Evolutionary conservation across 306 rosid genomes (phyloP).

Genomic region (Cyamopsis tetragonoloba): DNA sequence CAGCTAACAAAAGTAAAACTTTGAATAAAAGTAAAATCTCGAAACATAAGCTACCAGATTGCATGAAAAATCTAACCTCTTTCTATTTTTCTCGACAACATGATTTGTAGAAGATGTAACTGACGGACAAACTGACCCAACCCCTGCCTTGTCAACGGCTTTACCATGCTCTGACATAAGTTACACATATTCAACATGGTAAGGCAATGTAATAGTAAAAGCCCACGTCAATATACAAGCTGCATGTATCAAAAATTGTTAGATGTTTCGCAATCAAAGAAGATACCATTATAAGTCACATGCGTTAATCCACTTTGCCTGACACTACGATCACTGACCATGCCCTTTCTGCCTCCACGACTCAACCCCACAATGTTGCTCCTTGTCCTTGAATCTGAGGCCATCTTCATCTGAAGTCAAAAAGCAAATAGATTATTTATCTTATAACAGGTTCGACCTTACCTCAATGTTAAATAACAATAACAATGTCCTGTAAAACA

Average conservation of each 20-base stretch:
- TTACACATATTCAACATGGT: conserved; percentile 35
- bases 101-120: conserved; percentile 29
- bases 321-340: conserved; percentile 23
- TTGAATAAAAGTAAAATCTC: too few relatives aligned
- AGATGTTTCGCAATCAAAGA: conserved; percentile 18
- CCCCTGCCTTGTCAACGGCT: conserved; percentile 37
- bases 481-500: background rate
- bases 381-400: conserved; percentile 41
- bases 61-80: conserved; percentile 37
- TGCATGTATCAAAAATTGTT: conserved; percentile 25
- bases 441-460: background rate
- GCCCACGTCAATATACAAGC: conserved; percentile 4
- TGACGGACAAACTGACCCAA: conserved; percentile 35
- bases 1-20: background rate
- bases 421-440: conserved; percentile 4
- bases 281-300: conserved; percentile 42
- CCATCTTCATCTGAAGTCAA: conserved; percentile 50
- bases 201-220: conserved; percentile 31
- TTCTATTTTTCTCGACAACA: conserved; percentile 21
- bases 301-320: conserved; percentile 36
- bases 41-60: conserved; percentile 12
- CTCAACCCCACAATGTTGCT: conserved; percentile 27
- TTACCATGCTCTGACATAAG: conserved; percentile 50
- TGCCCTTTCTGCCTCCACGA: conserved; percentile 35
- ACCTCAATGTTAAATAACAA: background rate